phyloP scores from a whole-genome alignment of 139 green algal species.

The Eudorina sp. region DNA sequence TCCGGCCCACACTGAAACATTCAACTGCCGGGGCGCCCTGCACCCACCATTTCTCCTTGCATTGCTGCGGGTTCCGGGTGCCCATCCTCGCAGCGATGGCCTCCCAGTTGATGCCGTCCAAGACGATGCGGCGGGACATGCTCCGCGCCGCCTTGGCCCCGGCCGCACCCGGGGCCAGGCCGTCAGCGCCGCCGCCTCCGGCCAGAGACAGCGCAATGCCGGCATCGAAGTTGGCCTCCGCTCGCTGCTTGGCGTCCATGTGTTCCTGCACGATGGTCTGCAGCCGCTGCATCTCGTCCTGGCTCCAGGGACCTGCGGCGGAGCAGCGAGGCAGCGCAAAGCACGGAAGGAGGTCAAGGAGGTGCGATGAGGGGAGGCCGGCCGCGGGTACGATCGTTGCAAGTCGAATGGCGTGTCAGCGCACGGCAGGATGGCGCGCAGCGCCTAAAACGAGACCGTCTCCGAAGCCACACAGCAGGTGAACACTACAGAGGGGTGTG shows the following conservation, averaged over 20 bases:
- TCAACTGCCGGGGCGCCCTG: too few relatives aligned
- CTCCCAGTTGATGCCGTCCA: slow-evolving; percentile 81
- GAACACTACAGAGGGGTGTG: too few relatives aligned
- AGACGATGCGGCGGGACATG: slow-evolving; percentile 52
- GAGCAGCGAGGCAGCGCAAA: not conserved
- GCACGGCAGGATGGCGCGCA: too few relatives aligned
- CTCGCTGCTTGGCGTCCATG: slow-evolving; percentile 18
- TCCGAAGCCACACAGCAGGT: too few relatives aligned
- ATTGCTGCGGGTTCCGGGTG: slow-evolving; percentile 45
- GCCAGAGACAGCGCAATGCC: not conserved
- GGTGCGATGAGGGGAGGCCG: too few relatives aligned
- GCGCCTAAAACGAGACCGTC: too few relatives aligned
- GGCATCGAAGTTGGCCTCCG: not conserved
- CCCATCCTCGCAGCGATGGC: slow-evolving; percentile 52
- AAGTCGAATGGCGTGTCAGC: too few relatives aligned
- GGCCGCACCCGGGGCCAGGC: not conserved
- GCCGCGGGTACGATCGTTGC: too few relatives aligned
- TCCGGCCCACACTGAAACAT: too few relatives aligned
- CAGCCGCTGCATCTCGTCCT: slow-evolving; percentile 39
- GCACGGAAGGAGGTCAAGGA: too few relatives aligned
- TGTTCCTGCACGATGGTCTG: slow-evolving; percentile 25
- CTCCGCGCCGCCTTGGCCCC: not conserved
- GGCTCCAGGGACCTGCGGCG: slow-evolving; percentile 23
- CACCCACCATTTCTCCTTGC: slow-evolving; percentile 50
- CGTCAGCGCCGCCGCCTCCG: not conserved